These are phyloP conservation scores for Penicillium steckii DNA, from an alignment of 495 filamentous ascomycete species.

Conservation along the genomic window DNA sequence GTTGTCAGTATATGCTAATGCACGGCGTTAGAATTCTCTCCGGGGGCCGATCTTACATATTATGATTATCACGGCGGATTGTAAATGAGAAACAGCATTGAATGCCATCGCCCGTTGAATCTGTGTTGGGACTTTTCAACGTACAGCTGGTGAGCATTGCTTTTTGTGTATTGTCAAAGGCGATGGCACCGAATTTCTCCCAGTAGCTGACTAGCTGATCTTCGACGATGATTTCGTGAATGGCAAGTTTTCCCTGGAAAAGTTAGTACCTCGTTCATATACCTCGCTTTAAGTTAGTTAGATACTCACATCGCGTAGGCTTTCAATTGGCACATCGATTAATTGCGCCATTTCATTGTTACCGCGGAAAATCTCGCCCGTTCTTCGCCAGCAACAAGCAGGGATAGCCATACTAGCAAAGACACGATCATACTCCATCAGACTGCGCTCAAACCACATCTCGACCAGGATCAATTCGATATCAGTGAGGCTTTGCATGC, in stretches of 20 bases:
- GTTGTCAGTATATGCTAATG: constrained; percentile 12
- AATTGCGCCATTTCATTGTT: constrained; percentile 99
- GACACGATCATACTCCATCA: constrained; percentile 97
- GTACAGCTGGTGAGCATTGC: constrained; percentile 93
- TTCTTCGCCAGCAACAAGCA: constrained; percentile 95
- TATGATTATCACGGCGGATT: constrained; percentile 88
- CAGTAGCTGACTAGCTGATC: constrained; percentile 94
- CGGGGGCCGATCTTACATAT: constrained; percentile 75
- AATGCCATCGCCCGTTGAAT: constrained; percentile 68
- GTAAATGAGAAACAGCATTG: constrained; percentile 98
- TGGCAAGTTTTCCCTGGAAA: constrained; percentile 80
- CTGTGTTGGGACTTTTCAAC: constrained; percentile 79
- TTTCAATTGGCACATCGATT: constrained; percentile 89
- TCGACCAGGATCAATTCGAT: constrained; percentile 91
- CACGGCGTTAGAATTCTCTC: background rate
- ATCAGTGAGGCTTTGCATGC: constrained; percentile 86
- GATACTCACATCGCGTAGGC: constrained; percentile 85
- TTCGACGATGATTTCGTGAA: constrained; percentile 95
- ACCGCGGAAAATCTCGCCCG: constrained; percentile 94
- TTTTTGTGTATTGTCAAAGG: constrained; percentile 94
- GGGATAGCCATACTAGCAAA: constrained; percentile 99
- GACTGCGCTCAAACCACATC: constrained; percentile 94
- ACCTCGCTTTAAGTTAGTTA: no score
- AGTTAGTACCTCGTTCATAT: background rate
- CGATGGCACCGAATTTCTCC: constrained; percentile 99